Conservation (phyloP, 1,139 yeast species). For the Hyphopichia fennica region DNA sequence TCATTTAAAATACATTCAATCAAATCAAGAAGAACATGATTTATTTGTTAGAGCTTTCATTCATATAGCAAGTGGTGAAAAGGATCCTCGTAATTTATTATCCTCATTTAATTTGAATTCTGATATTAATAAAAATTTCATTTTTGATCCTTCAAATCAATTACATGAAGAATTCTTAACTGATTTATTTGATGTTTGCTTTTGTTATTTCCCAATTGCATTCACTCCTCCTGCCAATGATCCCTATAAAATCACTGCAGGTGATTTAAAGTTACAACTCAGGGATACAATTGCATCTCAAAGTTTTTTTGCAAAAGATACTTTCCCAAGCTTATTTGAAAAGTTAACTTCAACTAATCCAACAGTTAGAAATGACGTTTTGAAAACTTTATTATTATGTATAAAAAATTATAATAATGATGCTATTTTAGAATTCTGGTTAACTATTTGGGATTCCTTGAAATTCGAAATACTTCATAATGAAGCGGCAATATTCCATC, state of each 20-base stretch:
- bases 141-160: slow-evolving; percentile 40
- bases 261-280: slow-evolving; percentile 63
- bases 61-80: slow-evolving; percentile 79
- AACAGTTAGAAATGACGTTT: slow-evolving; percentile 71
- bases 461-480: slow-evolving; percentile 85
- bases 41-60: slow-evolving; percentile 56
- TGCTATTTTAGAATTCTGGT: slow-evolving; percentile 60
- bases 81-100: slow-evolving; percentile 87
- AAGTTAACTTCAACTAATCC: slow-evolving; percentile 84
- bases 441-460: slow-evolving; percentile 80
- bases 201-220: slow-evolving; percentile 95
- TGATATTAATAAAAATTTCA: slow-evolving; percentile 46
- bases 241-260: slow-evolving; percentile 80
- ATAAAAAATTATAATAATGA: slow-evolving; percentile 50
- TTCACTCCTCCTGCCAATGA: slow-evolving; percentile 92
- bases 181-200: slow-evolving; percentile 81
- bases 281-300: slow-evolving; percentile 64
- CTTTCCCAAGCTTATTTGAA: slow-evolving; percentile 76
- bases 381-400: slow-evolving; percentile 61
- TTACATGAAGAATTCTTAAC: slow-evolving; percentile 31
- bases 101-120: slow-evolving; percentile 63
- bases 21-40: slow-evolving; percentile 23
- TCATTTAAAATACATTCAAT: slow-evolving; percentile 16
- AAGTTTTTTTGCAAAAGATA: slow-evolving; percentile 65
- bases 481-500: slow-evolving; percentile 42